Evolutionary conservation across 1,284 basidiomycete species (phyloP).

Genomic region (Cryptococcus deneoformans): DNA sequence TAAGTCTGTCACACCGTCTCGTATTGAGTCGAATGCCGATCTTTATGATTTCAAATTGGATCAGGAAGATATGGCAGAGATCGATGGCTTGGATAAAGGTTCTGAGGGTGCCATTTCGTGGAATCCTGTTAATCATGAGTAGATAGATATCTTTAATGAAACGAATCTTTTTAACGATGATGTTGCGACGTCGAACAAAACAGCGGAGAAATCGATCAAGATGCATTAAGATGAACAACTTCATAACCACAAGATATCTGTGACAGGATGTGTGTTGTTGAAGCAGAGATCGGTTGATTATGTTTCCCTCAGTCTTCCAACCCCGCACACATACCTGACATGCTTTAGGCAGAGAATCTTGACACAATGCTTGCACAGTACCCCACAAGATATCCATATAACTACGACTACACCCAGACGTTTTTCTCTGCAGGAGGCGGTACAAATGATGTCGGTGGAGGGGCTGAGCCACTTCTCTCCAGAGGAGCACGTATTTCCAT

Average conservation of each 20-base stretch:
- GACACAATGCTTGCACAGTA: not conserved
- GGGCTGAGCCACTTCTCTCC: slow-evolving; percentile 27
- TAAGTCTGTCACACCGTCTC: slow-evolving; percentile 64
- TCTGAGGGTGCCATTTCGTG: slow-evolving; percentile 54
- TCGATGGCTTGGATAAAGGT: slow-evolving; percentile 65
- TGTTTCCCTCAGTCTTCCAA: no score
- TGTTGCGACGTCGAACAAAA: not conserved
- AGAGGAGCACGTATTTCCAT: slow-evolving; percentile 10
- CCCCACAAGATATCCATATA: not conserved
- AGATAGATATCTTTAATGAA: not conserved
- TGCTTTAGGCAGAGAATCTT: slow-evolving; percentile 1
- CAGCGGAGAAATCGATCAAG: not conserved
- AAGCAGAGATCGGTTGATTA: no score
- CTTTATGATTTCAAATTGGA: slow-evolving; percentile 65
- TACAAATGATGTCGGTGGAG: slow-evolving; percentile 7
- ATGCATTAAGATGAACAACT: no score
- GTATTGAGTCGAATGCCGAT: slow-evolving; percentile 66
- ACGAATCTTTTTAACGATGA: not conserved
- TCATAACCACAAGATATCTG: no score
- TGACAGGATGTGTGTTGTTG: no score
- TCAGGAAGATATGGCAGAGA: slow-evolving; percentile 59
- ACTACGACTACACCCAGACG: no score
- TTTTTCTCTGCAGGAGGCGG: not conserved
- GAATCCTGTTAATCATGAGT: slow-evolving; percentile 1
- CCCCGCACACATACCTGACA: no score